A percentile compares a stretch with the other conserved stretches of the same genome.
These are phyloP conservation scores for Penicillium decumbens DNA, from an alignment of 2,329 filamentous ascomycete genomes.

Conservation along the genomic window DNA sequence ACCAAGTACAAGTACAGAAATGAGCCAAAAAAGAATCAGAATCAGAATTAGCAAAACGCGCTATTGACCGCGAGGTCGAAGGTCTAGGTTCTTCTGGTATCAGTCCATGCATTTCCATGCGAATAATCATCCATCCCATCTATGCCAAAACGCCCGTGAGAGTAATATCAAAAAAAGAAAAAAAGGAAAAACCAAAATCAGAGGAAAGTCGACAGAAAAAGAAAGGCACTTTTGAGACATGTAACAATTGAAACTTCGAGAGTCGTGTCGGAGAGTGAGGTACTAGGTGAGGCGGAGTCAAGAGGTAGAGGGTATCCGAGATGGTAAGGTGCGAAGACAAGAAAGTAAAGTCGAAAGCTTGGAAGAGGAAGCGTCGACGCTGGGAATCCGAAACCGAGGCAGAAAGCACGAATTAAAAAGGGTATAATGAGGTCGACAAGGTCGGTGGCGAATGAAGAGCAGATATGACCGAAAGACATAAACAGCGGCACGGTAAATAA, in stretches of 20 bases:
- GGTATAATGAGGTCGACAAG: constrained; percentile 25
- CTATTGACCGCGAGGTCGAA: constrained; percentile 37
- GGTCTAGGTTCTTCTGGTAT: constrained; percentile 40
- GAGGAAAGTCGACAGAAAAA: constrained; percentile 20
- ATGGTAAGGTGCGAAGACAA: constrained; percentile 12
- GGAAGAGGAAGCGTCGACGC: constrained; percentile 18
- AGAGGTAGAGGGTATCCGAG: constrained; percentile 13
- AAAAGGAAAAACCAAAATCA: constrained; percentile 5
- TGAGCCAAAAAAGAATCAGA: constrained; percentile 14
- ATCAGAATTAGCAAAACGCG: constrained; percentile 17
- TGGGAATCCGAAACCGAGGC: constrained; percentile 27
- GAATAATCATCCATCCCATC: constrained; percentile 30
- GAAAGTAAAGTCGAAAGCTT: constrained; percentile 8
- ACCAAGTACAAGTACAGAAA: constrained; percentile 13
- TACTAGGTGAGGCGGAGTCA: constrained; percentile 4
- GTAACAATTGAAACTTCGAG: constrained; percentile 7
- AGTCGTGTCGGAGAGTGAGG: constrained; percentile 10
- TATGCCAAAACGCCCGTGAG: constrained; percentile 38
- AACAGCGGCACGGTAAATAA: constrained; percentile 18
- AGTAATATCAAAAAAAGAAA: constrained; percentile 17
- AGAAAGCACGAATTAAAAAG: constrained; percentile 25
- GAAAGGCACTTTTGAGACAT: constrained; percentile 22
- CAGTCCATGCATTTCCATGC: constrained; percentile 36
- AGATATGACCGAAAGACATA: constrained; percentile 17
- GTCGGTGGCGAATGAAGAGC: constrained; percentile 17